Evolutionary conservation across 2,329 filamentous ascomycete genomes (phyloP), one percentile per base, ranked within the genome.

Genomic region (Diaporthe helianthi): DNA sequence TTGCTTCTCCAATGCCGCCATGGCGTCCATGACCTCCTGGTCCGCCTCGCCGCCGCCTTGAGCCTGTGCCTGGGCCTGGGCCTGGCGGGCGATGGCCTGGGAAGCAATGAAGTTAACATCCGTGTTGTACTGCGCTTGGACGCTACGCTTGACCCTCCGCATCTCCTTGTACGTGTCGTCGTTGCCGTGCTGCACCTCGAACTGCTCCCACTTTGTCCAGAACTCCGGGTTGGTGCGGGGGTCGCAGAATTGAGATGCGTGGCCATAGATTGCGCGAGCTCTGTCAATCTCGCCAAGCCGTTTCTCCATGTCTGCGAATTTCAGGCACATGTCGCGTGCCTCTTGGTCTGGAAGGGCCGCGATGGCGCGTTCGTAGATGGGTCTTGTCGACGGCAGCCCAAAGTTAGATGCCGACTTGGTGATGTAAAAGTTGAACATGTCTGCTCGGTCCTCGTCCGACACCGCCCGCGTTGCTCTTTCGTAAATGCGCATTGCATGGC

Each of bases 341-440:
- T 98, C 96, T 72, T 86, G 88, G 80, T 99, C 96, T 0, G 97
- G 95, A 44, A 99, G 85, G n/a, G 94, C 92, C 13, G 93, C 90
- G 74, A 99, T 97, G 46, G 96, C 95, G 68, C 94, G 90, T 82
- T 99, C 96, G 83, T 99, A 99, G 75, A 99, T 99, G 0, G 93
- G 91, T 64, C 96, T 86, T 3, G 96, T 98, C 0, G 96, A 98
- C 0, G 96, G 94, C 64, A 99, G 87, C 38, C 97, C 96, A 76
- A 99, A 99, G 81, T 99, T 99, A 24, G 94, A 97, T 1, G 96
- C 96, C 0, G 94, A 98, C 79, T 99, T 98, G 69, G 95, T 98
- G 78, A 99, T 98, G 83, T 99, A 99, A 78, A 98, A 97, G 80
- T 97, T 96, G 84, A 98, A 99, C 94, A 99, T 98, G 76, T 97